Evolutionary conservation across 2,329 filamentous ascomycete genomes (phyloP), one percentile per base, ranked within the genome.

Genomic region (Fusarium chlamydosporum): DNA sequence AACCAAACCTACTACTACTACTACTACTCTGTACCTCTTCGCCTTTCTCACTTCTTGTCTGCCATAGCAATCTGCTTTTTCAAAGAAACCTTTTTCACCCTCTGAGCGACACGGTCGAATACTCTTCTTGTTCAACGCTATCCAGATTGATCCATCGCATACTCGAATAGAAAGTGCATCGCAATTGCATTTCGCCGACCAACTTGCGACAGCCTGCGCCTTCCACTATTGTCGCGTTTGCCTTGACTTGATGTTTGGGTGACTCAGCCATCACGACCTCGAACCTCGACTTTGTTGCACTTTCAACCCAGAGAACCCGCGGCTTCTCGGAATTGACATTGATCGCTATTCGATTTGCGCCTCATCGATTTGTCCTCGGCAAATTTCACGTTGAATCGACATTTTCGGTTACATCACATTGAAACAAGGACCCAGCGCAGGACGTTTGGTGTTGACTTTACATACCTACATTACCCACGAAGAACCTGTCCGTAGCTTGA

Each of bases 231-330:
- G 51, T 62, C 46, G 57, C 51, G 55, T 56, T 23, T 29, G 29
- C 29, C 29, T 29, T 64, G 40, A 31, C 29, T 67, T 59, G 46
- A 58, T 47, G 31, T 64, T 51, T 70, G 54, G 67, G 67, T 70
- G 67, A 70, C 67, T 70, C 67, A 70, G 62, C 67, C 54, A 51
- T 43, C 47, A 42, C 65, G 51, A 68, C 66, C 55, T 68, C 60
- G 55, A 69, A 45, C 66, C 41, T 66, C 51, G 47, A 56, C 56
- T 61, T 35, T 16, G 48, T 29, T 57, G 52, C 38, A 64, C 35
- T 27, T 43, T 41, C 55, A 41, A 26, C 35, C 18, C 26, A 33
- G 37, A 42, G 34, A 48, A n/a, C 34, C 53, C 35, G 45, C 46
- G 65, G 60, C 46, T 56, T 55, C 29, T 56, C 45, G 45, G 54